A percentile compares a stretch with the other conserved stretches of the same genome.
phyloP scores from a whole-genome alignment of 345 rosid species.

The Nephelium lappaceum region DNA sequence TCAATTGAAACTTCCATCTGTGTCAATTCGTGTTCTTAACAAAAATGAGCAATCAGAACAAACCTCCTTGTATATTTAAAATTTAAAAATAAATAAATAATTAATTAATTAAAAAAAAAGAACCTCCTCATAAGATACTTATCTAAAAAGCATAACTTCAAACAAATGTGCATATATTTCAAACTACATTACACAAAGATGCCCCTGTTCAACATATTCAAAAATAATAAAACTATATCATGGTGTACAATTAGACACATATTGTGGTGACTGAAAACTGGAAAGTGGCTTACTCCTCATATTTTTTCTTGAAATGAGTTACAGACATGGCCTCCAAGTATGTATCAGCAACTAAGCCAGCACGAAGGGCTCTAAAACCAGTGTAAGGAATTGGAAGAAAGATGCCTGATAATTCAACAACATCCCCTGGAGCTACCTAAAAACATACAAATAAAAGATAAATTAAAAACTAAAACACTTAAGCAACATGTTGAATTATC shows the following conservation, averaged over 20 bases:
- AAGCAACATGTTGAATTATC: neutral
- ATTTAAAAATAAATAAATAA: neutral
- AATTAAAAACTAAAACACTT: neutral
- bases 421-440: conserved; percentile 96
- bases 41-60: neutral
- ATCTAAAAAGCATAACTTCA: neutral
- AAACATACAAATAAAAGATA: neutral
- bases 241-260: neutral
- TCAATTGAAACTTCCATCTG: neutral
- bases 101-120: neutral
- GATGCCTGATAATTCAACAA: conserved; percentile 95
- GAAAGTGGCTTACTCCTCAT: conserved; percentile 78
- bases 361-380: conserved; percentile 94
- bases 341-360: conserved; percentile 98
- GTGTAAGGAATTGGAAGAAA: conserved; percentile 96
- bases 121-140: neutral
- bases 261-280: neutral
- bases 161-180: conserved; percentile 7
- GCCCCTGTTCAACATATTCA: neutral
- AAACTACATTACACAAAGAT: neutral
- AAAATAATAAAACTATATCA: neutral
- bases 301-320: conserved; percentile 91
- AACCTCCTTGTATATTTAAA: neutral
- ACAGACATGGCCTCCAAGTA: conserved; percentile 92
- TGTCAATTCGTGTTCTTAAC: neutral